phyloP scores from a whole-genome alignment of 108 stramenopile species.

The Asterionellopsis glacialis region DNA sequence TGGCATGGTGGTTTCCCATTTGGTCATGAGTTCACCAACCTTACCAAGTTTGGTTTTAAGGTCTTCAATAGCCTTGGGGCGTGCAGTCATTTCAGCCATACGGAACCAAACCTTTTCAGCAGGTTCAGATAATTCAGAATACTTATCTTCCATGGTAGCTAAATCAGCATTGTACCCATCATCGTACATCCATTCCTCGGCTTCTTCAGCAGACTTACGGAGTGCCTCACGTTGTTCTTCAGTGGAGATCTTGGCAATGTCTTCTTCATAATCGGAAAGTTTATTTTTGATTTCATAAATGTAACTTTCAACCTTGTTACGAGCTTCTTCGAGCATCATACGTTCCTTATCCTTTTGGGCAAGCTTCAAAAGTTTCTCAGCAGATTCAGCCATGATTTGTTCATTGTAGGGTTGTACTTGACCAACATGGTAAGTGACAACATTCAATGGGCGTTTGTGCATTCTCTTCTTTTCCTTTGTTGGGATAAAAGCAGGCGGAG shows the following conservation, averaged over 20 bases:
- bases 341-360: constrained; percentile 84
- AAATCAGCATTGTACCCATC: constrained; percentile 90
- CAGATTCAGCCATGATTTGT: constrained; percentile 74
- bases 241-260: constrained; percentile 76
- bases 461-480: constrained; percentile 77
- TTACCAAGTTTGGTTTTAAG: constrained; percentile 54
- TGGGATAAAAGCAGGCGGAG: constrained; percentile 40
- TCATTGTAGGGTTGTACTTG: constrained; percentile 57
- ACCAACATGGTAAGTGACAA: constrained; percentile 53
- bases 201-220: constrained; percentile 56
- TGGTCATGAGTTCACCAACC: constrained; percentile 66
- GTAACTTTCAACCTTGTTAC: constrained; percentile 93
- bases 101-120: constrained; percentile 85
- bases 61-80: constrained; percentile 73
- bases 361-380: constrained; percentile 69
- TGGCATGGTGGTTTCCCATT: constrained; percentile 84
- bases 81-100: constrained; percentile 66
- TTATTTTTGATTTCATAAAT: constrained; percentile 87
- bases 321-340: constrained; percentile 83
- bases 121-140: constrained; percentile 71
- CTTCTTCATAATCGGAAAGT: constrained; percentile 76
- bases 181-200: constrained; percentile 97
- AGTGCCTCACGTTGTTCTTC: constrained; percentile 92
- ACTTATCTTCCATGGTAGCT: constrained; percentile 75
- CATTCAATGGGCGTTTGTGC: constrained; percentile 53